Base-by-base conservation (phyloP, 805 yeast species). In the Myxozyma geophila region DNA sequence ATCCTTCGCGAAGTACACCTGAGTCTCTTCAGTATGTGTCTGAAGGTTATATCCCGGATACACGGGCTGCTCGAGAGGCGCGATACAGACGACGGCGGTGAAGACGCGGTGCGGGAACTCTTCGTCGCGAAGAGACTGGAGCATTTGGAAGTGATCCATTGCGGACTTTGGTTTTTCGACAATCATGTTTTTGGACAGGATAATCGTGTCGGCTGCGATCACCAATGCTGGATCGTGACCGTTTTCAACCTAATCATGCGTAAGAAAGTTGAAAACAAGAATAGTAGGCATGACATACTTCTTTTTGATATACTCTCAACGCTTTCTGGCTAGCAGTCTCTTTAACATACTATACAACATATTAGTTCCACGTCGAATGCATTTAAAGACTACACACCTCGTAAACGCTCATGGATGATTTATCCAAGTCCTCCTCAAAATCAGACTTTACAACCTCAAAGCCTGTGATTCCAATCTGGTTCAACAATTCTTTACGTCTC, bases 131-230 rank as follows among this genome's bases (percentile, higher is more conserved):
- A 85, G 79, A 23, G 67, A 70, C 70, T 79, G 78, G 63, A 89
- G 78, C 72, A 82, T 80, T 5, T 74, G 74, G 51, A 86, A 79
- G 60, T 84, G 87, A 6, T 83, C 81, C 13, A 75, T 79, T 9
- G 82, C 77, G 4, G 77, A 77, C n/a, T 77, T 79, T 0, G 99
- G 99, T 74, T 93, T 93, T 73, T 93, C 99, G 10, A 92, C 85
- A 4, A 75, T 68, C 0, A 86, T 87, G 44, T 84, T 79, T 59
- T 83, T 80, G 44, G 83, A 84, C 15, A 81, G 83, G 6, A 95
- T 82, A 0, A 85, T 77, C 0, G 99, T 93, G 75, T 93, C 99
- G 0, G 97, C 93, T 1, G 96, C 78, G 37, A 75, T 68, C 39
- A 74, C 76, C 36, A 76, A 67, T 13, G 59, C 73, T 6, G 77